Evolutionary conservation across 495 filamentous ascomycete genomes (phyloP).

Genomic region (Xylaria scruposa): DNA sequence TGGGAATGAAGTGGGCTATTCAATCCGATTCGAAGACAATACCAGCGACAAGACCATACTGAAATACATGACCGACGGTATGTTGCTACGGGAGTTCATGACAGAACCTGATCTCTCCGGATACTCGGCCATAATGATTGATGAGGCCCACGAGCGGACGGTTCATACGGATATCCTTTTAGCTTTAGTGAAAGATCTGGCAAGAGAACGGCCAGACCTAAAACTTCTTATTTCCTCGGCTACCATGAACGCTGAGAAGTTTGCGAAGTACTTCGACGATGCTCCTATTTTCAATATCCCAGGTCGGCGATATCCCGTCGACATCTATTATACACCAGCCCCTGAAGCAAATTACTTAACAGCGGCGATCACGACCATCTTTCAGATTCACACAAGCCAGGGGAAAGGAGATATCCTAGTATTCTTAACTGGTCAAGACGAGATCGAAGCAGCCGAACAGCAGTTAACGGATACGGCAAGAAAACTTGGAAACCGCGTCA

Average conservation of each 20-base stretch:
- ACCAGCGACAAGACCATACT: constrained; percentile 92
- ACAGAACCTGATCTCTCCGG: constrained; percentile 84
- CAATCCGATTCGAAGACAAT: constrained; percentile 93
- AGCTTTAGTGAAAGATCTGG: constrained; percentile 90
- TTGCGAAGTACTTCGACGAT: constrained; percentile 91
- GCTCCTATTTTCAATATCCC: constrained; percentile 97
- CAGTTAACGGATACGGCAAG: constrained; percentile 80
- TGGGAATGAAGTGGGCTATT: constrained; percentile 93
- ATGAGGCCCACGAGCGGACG: constrained; percentile 96
- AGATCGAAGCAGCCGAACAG: constrained; percentile 85
- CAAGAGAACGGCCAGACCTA: constrained; percentile 82
- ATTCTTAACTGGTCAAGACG: constrained; percentile 88
- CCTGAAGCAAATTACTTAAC: constrained; percentile 95
- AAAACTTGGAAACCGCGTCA: constrained; percentile 82
- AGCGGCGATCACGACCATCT: constrained; percentile 89
- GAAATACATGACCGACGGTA: constrained; percentile 99
- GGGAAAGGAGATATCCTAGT: constrained; percentile 88
- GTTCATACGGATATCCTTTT: constrained; percentile 91
- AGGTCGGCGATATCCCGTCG: constrained; percentile 86
- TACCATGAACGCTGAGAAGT: constrained; percentile 94
- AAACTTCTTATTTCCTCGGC: constrained; percentile 94
- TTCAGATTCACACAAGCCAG: constrained; percentile 94
- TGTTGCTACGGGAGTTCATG: constrained; percentile 90
- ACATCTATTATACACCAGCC: constrained; percentile 89
- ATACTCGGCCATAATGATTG: constrained; percentile 95